phyloP scores from a whole-genome alignment of 768 basidiomycete species.

The Sarcomyxa edulis region DNA sequence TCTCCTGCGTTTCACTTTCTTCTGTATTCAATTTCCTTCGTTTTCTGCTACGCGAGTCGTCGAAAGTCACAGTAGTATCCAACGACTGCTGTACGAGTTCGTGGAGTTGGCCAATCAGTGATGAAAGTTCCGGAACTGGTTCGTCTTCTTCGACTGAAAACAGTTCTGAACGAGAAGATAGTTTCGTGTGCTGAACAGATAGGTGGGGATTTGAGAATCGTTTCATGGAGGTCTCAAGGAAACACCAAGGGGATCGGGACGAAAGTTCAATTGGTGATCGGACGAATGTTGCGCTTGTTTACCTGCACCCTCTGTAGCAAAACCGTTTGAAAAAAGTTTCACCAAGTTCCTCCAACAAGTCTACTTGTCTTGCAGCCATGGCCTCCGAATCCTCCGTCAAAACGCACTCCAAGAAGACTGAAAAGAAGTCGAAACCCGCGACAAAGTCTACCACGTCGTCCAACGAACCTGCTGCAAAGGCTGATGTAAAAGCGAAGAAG shows the following conservation, averaged over 20 bases:
- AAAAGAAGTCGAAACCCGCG: no score
- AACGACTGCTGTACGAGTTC: conserved; percentile 11
- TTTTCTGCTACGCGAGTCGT: neutral
- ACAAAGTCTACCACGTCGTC: no score
- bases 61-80: conserved; percentile 1
- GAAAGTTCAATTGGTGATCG: no score
- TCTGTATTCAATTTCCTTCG: conserved; percentile 1
- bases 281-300: conserved; percentile 26
- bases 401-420: no score
- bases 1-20: neutral
- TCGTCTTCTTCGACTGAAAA: conserved; percentile 10
- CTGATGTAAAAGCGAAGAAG: no score
- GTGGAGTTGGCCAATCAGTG: conserved; percentile 13
- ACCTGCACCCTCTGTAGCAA: conserved; percentile 9
- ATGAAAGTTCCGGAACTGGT: conserved; percentile 9
- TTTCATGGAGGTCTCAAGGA: no score
- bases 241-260: conserved; percentile 27
- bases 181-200: conserved; percentile 22
- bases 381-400: no score
- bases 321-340: no score
- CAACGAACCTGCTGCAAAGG: no score
- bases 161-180: conserved; percentile 30
- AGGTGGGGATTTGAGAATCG: conserved; percentile 46
- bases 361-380: no score
- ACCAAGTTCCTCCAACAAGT: no score